phyloP scores from a whole-genome alignment of 2,329 filamentous ascomycete genomes.

The Keithomyces neogunnii region DNA sequence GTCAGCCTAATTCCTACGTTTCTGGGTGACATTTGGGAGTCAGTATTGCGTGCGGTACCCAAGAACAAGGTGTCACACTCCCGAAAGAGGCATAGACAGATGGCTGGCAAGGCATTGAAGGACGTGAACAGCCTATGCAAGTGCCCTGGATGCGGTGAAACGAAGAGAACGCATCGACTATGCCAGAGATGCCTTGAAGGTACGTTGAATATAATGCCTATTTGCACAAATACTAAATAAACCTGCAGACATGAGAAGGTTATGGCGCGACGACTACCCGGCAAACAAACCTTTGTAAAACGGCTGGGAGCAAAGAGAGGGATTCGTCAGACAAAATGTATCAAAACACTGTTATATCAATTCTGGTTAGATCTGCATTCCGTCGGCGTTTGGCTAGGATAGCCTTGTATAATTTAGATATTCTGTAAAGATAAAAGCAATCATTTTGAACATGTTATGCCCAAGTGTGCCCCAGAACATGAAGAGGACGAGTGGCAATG shows the following conservation, averaged over 20 bases:
- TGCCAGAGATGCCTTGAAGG: constrained; percentile 82
- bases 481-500: background rate
- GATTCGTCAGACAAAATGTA: constrained; percentile 13
- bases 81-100: constrained; percentile 86
- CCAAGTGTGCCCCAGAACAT: background rate
- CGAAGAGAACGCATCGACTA: constrained; percentile 81
- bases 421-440: constrained; percentile 3
- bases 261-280: constrained; percentile 33
- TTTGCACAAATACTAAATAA: background rate
- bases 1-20: constrained; percentile 51
- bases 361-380: constrained; percentile 22
- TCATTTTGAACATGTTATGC: background rate
- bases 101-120: constrained; percentile 91
- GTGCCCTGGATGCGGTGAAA: constrained; percentile 80
- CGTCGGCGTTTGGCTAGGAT: constrained; percentile 23
- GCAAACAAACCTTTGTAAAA: constrained; percentile 23
- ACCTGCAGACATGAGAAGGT: constrained; percentile 34
- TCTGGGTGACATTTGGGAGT: constrained; percentile 86
- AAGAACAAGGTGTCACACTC: constrained; percentile 99
- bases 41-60: constrained; percentile 81
- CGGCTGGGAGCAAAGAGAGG: constrained; percentile 6
- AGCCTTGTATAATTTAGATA: constrained; percentile 20
- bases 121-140: constrained; percentile 81
- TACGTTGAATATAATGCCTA: constrained; percentile 34
- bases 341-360: constrained; percentile 21